Evolutionary conservation across 345 rosid species (phyloP).

Genomic region (Barbarea vulgaris): DNA sequence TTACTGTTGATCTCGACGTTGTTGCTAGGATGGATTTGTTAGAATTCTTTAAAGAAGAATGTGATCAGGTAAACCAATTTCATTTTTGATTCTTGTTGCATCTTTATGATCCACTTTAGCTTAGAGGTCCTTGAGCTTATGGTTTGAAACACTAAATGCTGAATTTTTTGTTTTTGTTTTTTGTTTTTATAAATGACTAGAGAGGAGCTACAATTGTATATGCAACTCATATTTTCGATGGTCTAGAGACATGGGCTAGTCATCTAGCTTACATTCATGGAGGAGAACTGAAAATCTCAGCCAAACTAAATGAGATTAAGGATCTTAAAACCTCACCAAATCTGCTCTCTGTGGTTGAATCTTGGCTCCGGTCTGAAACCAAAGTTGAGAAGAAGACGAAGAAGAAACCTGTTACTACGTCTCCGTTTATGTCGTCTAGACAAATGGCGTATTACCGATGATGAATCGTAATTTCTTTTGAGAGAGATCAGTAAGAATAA

Average conservation of each 20-base stretch:
- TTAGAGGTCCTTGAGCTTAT: not conserved
- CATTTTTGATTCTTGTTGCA: not conserved
- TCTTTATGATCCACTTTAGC: not conserved
- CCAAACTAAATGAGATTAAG: constrained; percentile 55
- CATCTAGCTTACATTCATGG: constrained; percentile 87
- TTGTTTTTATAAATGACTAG: constrained; percentile 34
- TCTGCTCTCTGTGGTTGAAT: constrained; percentile 83
- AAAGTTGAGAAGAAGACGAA: constrained; percentile 62
- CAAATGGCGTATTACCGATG: constrained; percentile 96
- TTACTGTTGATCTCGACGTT: constrained; percentile 93
- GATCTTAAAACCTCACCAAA: constrained; percentile 68
- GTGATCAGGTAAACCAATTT: constrained; percentile 59
- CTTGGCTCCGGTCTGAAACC: constrained; percentile 88
- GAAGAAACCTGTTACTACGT: constrained; percentile 45
- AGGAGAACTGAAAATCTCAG: constrained; percentile 68
- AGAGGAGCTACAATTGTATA: constrained; percentile 94
- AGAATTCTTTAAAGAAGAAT: constrained; percentile 88
- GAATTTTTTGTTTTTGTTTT: no score
- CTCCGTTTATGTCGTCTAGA: constrained; percentile 67
- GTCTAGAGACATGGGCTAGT: constrained; percentile 94
- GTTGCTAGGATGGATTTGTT: constrained; percentile 95
- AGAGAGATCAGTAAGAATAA: constrained; percentile 14
- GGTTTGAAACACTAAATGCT: constrained; percentile 2
- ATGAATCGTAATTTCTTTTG: constrained; percentile 41
- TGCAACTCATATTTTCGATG: constrained; percentile 94